These are phyloP conservation scores for Hagleromyces aurorensis DNA, from an alignment of 805 yeast genomes.

Conservation along the genomic window DNA sequence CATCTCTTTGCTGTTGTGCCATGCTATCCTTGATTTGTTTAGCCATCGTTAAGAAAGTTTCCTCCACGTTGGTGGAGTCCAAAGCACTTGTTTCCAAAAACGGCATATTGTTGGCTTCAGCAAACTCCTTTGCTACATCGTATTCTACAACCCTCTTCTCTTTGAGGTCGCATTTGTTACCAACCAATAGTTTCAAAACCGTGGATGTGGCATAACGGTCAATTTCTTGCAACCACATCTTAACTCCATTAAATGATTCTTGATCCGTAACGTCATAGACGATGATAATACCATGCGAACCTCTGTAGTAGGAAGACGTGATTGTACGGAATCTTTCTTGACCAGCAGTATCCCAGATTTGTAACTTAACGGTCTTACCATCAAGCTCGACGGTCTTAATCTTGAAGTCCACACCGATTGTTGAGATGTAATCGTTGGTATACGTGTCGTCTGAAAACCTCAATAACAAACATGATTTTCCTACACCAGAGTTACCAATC, in stretches of 20 bases:
- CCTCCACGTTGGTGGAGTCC: slow-evolving; percentile 93
- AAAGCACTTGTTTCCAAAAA: slow-evolving; percentile 95
- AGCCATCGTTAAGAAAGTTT: slow-evolving; percentile 97
- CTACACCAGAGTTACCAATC: slow-evolving; percentile 98
- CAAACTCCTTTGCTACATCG: slow-evolving; percentile 94
- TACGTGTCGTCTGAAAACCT: slow-evolving; percentile 97
- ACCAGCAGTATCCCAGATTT: slow-evolving; percentile 99
- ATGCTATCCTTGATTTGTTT: slow-evolving; percentile 95
- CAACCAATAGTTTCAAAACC: slow-evolving; percentile 90
- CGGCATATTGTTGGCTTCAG: slow-evolving; percentile 84
- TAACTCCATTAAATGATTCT: slow-evolving; percentile 91
- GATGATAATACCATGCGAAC: slow-evolving; percentile 96
- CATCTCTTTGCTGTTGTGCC: slow-evolving; percentile 51
- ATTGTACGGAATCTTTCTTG: slow-evolving; percentile 98
- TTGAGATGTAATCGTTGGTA: slow-evolving; percentile 93
- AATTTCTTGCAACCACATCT: slow-evolving; percentile 97
- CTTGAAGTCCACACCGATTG: slow-evolving; percentile 94
- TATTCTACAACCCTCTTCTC: slow-evolving; percentile 94
- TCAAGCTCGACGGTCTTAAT: slow-evolving; percentile 87
- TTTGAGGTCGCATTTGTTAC: slow-evolving; percentile 90
- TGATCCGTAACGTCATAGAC: slow-evolving; percentile 98
- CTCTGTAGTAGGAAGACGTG: slow-evolving; percentile 95
- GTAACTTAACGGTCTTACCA: slow-evolving; percentile 94
- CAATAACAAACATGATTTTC: slow-evolving; percentile 88
- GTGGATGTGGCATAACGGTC: slow-evolving; percentile 98